Evolutionary conservation across 768 basidiomycete genomes (phyloP).

Genomic region (Amanita pallidorosea): DNA sequence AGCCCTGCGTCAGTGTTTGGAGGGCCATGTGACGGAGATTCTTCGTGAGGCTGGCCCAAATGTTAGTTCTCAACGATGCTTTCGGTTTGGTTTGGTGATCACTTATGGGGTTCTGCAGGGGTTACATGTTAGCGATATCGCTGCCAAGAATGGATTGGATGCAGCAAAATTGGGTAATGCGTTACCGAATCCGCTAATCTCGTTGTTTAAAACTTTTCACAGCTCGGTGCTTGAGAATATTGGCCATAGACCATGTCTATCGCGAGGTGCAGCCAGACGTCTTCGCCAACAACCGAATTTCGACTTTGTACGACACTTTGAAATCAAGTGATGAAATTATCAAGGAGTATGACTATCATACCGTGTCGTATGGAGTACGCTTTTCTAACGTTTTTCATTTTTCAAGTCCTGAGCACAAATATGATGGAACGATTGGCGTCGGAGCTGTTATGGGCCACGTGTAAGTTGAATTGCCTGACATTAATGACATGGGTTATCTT

Average conservation of each 20-base stretch:
- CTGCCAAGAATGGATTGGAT: constrained; percentile 19
- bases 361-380: neutral
- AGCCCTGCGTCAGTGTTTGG: constrained; percentile 14
- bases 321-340: neutral
- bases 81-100: neutral
- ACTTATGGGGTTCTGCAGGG: constrained; percentile 13
- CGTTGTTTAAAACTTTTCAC: neutral
- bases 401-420: constrained; percentile 15
- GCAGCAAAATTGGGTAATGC: constrained; percentile 16
- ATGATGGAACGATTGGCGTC: constrained; percentile 17
- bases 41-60: constrained; percentile 21
- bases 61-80: constrained; percentile 7
- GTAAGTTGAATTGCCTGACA: constrained; percentile 6
- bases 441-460: constrained; percentile 15
- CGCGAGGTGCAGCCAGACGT: constrained; percentile 15
- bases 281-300: constrained; percentile 16
- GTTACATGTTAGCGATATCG: constrained; percentile 26
- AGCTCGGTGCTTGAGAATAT: constrained; percentile 15
- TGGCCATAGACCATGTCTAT: constrained; percentile 16
- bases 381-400: neutral
- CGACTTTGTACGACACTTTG: constrained; percentile 8
- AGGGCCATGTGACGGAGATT: constrained; percentile 18
- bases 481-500: neutral
- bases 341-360: neutral
- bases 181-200: neutral